Evolutionary conservation across 2,329 filamentous ascomycete genomes (phyloP).

Genomic region (Neonectria magnoliae): DNA sequence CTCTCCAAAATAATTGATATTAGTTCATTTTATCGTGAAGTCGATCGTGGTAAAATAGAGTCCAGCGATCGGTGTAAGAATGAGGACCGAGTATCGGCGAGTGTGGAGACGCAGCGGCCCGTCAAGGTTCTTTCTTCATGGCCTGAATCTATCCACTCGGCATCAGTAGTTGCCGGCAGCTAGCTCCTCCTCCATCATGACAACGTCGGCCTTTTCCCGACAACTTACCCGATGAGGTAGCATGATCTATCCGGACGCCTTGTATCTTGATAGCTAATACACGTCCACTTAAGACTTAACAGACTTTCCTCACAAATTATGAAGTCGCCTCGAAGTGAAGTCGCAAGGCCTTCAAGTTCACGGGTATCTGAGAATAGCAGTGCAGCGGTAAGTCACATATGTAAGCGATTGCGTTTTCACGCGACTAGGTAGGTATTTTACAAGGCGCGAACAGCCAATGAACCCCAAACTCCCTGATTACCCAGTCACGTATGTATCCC

Average conservation of each 20-base stretch:
- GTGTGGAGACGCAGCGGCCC: neutral
- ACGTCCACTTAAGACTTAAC: neutral
- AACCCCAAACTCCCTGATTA: slow-evolving; percentile 42
- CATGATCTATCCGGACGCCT: neutral
- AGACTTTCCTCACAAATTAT: neutral
- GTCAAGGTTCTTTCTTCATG: neutral
- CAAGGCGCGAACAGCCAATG: slow-evolving; percentile 28
- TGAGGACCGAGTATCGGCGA: neutral
- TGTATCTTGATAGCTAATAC: neutral
- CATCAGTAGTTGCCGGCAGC: neutral
- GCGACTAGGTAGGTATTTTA: slow-evolving; percentile 14
- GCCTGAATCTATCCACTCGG: slow-evolving; percentile 7
- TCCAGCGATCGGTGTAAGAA: neutral
- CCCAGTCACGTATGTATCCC: neutral
- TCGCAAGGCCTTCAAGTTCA: neutral
- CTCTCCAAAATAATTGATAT: neutral
- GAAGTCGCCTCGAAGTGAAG: neutral
- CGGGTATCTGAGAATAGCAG: neutral
- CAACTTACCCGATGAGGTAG: neutral
- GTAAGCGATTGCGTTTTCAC: slow-evolving; percentile 27
- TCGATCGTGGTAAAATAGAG: neutral
- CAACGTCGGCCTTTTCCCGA: neutral
- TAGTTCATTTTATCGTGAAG: neutral
- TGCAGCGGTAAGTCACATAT: slow-evolving; percentile 23
- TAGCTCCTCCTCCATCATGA: neutral